A percentile compares a stretch with the other conserved stretches of the same genome.
Conservation (phyloP, 306 rosid genomes). For the Cyamopsis tetragonoloba region DNA sequence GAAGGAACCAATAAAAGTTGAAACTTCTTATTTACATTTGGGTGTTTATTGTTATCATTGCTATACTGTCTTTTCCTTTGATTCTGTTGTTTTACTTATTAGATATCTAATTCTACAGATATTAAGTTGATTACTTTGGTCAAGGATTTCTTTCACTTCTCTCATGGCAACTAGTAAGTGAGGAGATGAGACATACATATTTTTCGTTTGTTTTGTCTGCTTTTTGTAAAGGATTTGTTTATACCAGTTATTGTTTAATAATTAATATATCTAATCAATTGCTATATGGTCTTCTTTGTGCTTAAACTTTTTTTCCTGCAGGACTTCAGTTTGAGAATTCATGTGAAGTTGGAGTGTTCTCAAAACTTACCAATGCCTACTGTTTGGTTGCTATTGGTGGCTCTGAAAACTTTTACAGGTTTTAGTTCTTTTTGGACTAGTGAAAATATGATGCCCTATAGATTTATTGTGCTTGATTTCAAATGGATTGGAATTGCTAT, state of each 20-base stretch:
- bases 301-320: not conserved
- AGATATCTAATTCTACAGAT: constrained; percentile 6
- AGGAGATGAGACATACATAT: not conserved
- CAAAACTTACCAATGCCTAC: constrained; percentile 85
- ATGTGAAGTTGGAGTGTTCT: constrained; percentile 76
- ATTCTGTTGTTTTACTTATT: not conserved
- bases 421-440: not conserved
- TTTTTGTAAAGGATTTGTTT: not conserved
- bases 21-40: not conserved
- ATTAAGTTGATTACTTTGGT: constrained; percentile 5
- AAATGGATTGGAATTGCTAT: not conserved
- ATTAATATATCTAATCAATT: not conserved
- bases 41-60: constrained; percentile 3
- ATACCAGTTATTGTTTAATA: not conserved
- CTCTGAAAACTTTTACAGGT: constrained; percentile 80
- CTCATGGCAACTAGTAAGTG: constrained; percentile 37
- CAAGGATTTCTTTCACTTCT: constrained; percentile 9
- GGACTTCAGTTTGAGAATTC: constrained; percentile 84
- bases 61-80: not conserved
- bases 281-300: not conserved
- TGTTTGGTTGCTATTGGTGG: constrained; percentile 90
- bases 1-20: too few relatives aligned
- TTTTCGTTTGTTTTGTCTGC: not conserved
- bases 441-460: not conserved
- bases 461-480: constrained; percentile 8